A percentile compares a stretch with the other conserved stretches of the same genome.
phyloP scores from a whole-genome alignment of 805 yeast species.

The Spathaspora passalidarum region DNA sequence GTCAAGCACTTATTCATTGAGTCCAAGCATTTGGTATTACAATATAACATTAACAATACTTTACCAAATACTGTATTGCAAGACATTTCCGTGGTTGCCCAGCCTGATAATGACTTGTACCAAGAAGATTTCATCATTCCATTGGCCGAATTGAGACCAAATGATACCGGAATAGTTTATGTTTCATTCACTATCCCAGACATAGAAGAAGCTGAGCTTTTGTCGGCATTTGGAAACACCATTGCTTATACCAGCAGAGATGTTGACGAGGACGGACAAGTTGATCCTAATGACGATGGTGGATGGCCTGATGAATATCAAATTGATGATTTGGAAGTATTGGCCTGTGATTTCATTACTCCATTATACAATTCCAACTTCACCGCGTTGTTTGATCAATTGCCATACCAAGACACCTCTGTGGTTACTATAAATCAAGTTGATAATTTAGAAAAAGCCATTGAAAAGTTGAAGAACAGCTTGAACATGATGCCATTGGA shows the following conservation, averaged over 20 bases:
- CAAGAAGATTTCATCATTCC: slow-evolving; percentile 74
- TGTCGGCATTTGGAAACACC: slow-evolving; percentile 57
- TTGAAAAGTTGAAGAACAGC: slow-evolving; percentile 47
- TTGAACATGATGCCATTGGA: slow-evolving; percentile 64
- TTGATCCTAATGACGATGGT: slow-evolving; percentile 71
- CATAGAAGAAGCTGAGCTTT: slow-evolving; percentile 23
- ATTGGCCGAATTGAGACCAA: slow-evolving; percentile 68
- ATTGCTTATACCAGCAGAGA: slow-evolving; percentile 78
- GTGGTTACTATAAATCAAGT: slow-evolving; percentile 61
- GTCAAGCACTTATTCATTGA: slow-evolving; percentile 76
- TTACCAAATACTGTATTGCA: slow-evolving; percentile 73
- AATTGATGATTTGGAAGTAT: slow-evolving; percentile 71
- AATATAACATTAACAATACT: slow-evolving; percentile 83
- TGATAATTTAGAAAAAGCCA: slow-evolving; percentile 37
- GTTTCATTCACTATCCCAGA: slow-evolving; percentile 68
- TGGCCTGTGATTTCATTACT: slow-evolving; percentile 76
- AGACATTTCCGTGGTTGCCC: slow-evolving; percentile 68
- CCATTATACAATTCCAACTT: slow-evolving; percentile 81
- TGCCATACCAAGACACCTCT: slow-evolving; percentile 56
- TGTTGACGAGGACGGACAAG: slow-evolving; percentile 66
- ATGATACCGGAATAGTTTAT: slow-evolving; percentile 69
- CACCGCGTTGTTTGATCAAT: slow-evolving; percentile 68
- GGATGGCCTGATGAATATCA: slow-evolving; percentile 94
- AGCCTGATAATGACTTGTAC: slow-evolving; percentile 56
- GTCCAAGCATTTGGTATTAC: slow-evolving; percentile 67